These are phyloP conservation scores for Auxenochlorella protothecoides DNA, from an alignment of 139 green algal genomes.

Conservation along the genomic window DNA sequence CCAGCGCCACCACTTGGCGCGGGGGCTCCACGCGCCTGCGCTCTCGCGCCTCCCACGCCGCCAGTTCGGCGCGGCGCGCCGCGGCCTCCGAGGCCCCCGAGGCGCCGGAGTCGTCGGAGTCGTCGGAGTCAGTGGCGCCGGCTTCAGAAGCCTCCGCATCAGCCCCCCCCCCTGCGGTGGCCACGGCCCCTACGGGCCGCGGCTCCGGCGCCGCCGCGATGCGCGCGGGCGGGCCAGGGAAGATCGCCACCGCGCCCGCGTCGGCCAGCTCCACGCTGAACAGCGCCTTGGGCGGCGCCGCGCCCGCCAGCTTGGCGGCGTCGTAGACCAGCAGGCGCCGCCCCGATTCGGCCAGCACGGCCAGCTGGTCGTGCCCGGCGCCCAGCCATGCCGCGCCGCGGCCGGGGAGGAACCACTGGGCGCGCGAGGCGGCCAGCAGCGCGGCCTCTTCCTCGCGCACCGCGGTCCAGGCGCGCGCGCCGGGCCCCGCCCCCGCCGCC, in stretches of 20 bases:
- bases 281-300: slow-evolving; percentile 11
- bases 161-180: background rate
- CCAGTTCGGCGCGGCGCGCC: background rate
- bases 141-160: too few species aligned
- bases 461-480: slow-evolving; percentile 11
- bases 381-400: slow-evolving; percentile 28
- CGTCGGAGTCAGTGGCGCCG: slow-evolving; percentile 11
- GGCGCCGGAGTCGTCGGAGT: slow-evolving; percentile 14
- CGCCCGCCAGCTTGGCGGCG: slow-evolving; percentile 11
- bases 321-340: slow-evolving; percentile 25
- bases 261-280: slow-evolving; percentile 14
- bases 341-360: slow-evolving; percentile 30
- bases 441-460: slow-evolving; percentile 15
- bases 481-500: background rate
- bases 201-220: slow-evolving; percentile 14
- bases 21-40: slow-evolving; percentile 15
- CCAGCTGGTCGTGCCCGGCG: slow-evolving; percentile 21
- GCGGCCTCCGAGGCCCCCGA: slow-evolving; percentile 1
- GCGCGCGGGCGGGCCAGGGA: slow-evolving; percentile 12
- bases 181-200: background rate
- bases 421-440: background rate
- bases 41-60: slow-evolving; percentile 16
- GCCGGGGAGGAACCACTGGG: slow-evolving; percentile 19
- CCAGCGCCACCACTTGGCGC: slow-evolving; percentile 11
- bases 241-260: slow-evolving; percentile 9